These are phyloP conservation scores for Medicago ruthenica DNA, from an alignment of 306 rosid species.

Conservation along the genomic window DNA sequence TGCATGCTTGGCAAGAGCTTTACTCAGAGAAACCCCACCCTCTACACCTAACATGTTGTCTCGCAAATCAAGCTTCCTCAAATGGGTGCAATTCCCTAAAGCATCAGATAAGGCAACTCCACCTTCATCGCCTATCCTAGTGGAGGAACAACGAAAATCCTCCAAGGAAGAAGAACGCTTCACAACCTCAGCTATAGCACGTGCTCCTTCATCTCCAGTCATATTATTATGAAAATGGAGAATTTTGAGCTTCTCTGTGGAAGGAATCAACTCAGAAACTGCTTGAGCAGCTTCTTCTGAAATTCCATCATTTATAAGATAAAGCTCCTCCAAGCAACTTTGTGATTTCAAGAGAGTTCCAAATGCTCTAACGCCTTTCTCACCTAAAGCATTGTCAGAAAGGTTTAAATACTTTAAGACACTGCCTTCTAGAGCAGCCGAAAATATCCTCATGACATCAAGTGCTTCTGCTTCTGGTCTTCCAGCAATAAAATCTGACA, in stretches of 20 bases:
- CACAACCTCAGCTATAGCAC: constrained; percentile 75
- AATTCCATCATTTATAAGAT: constrained; percentile 85
- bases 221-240: constrained; percentile 85
- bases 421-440: constrained; percentile 77
- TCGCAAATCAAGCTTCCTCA: constrained; percentile 84
- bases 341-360: constrained; percentile 82
- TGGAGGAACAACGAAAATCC: constrained; percentile 87
- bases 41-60: constrained; percentile 95
- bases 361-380: constrained; percentile 92
- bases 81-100: constrained; percentile 57
- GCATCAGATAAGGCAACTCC: constrained; percentile 83
- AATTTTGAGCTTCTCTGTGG: constrained; percentile 75
- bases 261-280: constrained; percentile 78
- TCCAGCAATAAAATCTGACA: constrained; percentile 88
- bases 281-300: constrained; percentile 90
- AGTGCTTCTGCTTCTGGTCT: constrained; percentile 86
- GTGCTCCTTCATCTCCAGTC: constrained; percentile 89
- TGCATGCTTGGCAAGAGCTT: constrained; percentile 68
- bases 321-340: constrained; percentile 75
- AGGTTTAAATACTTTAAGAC: constrained; percentile 72
- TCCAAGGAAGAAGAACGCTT: constrained; percentile 71
- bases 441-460: constrained; percentile 75
- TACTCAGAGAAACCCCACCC: constrained; percentile 78
- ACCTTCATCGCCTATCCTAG: constrained; percentile 76
- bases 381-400: constrained; percentile 90